phyloP scores from a whole-genome alignment of 192 early-diverging fungal genomes.

The Mortierella alpina region DNA sequence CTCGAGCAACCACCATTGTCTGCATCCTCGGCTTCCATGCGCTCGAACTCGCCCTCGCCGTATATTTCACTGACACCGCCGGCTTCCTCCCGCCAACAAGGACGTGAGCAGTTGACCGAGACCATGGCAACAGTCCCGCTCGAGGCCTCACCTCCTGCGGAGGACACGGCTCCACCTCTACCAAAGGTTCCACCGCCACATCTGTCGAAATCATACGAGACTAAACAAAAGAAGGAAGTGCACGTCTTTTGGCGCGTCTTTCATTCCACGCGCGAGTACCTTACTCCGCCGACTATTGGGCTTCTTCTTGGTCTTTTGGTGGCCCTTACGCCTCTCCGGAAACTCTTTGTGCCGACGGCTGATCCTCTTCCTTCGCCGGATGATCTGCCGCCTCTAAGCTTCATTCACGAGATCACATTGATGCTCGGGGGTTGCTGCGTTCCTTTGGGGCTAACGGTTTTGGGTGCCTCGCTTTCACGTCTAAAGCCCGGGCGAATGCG shows the following conservation, averaged over 20 bases:
- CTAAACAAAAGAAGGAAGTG: not conserved
- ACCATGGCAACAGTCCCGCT: slow-evolving; percentile 4
- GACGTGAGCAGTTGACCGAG: not conserved
- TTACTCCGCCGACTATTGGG: slow-evolving; percentile 45
- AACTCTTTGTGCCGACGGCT: slow-evolving; percentile 15
- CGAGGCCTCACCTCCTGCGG: not conserved
- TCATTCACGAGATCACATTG: slow-evolving; percentile 39
- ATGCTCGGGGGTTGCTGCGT: slow-evolving; percentile 47
- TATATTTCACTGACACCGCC: slow-evolving; percentile 12
- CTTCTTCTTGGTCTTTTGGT: slow-evolving; percentile 26
- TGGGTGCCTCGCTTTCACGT: slow-evolving; percentile 39
- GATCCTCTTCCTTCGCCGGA: slow-evolving; percentile 28
- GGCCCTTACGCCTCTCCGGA: slow-evolving; percentile 20
- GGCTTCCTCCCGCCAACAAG: not conserved
- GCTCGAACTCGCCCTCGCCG: slow-evolving; percentile 1
- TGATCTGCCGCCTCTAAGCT: slow-evolving; percentile 33
- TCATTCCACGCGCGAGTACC: slow-evolving; percentile 33
- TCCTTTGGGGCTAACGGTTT: slow-evolving; percentile 35
- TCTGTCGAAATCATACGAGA: slow-evolving; percentile 12
- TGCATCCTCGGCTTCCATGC: not conserved
- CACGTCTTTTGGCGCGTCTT: slow-evolving; percentile 27
- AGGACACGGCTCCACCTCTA: not conserved
- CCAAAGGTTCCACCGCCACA: slow-evolving; percentile 35
- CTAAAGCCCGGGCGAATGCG: slow-evolving; percentile 49
- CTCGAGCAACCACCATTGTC: not conserved